phyloP scores from a whole-genome alignment of 2,329 filamentous ascomycete genomes.

The Cercospora sp. region DNA sequence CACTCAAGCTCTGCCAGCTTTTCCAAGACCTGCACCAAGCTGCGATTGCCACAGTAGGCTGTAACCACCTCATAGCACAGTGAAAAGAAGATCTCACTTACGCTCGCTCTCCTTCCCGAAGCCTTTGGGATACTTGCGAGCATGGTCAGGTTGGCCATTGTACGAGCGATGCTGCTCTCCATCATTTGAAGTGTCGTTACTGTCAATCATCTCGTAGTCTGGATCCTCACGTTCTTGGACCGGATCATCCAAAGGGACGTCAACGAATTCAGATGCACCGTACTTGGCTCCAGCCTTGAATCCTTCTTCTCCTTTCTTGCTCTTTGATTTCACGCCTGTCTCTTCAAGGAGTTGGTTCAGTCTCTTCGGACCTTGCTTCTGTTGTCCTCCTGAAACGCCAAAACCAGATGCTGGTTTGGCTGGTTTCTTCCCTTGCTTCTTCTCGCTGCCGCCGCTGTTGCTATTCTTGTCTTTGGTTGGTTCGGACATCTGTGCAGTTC shows the following conservation, averaged over 20 bases:
- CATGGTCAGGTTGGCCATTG: constrained; percentile 25
- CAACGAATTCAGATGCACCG: constrained; percentile 12
- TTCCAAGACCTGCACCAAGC: not conserved
- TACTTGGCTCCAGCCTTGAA: not conserved
- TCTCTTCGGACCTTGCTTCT: not conserved
- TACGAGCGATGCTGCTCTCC: constrained; percentile 20
- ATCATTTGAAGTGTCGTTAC: constrained; percentile 16
- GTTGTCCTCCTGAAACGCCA: not conserved
- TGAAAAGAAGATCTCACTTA: not conserved
- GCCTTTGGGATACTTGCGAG: constrained; percentile 25
- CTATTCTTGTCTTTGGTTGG: constrained; percentile 1
- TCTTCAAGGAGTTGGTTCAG: not conserved
- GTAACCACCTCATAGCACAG: not conserved
- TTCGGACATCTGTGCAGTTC: not conserved
- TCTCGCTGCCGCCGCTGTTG: not conserved
- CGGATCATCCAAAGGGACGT: constrained; percentile 18
- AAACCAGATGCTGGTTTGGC: not conserved
- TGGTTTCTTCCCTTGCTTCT: not conserved
- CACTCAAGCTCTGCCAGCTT: not conserved
- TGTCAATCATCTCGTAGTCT: constrained; percentile 23
- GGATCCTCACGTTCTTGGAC: constrained; percentile 12
- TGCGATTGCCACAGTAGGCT: too few species aligned
- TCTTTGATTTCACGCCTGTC: not conserved
- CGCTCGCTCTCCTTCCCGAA: constrained; percentile 14
- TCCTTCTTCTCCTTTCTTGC: not conserved